phyloP scores from a whole-genome alignment of 1,284 basidiomycete species.

The Fomitopsis palustris region DNA sequence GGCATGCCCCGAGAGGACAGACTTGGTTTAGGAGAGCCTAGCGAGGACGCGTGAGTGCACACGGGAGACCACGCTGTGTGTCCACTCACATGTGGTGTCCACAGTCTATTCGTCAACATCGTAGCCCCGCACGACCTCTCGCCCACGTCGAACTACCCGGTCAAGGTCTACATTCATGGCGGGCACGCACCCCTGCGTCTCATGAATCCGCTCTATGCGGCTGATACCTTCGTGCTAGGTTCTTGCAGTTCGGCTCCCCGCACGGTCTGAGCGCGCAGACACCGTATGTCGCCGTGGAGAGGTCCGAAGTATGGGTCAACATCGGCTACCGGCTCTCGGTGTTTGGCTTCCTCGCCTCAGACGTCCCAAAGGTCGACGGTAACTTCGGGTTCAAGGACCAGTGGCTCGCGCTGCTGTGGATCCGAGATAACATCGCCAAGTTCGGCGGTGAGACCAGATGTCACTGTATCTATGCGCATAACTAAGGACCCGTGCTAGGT shows the following conservation, averaged over 20 bases:
- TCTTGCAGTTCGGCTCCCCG: constrained; percentile 77
- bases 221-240: constrained; percentile 36
- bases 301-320: constrained; percentile 69
- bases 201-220: no score
- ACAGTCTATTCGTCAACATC: constrained; percentile 67
- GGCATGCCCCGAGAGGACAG: constrained; percentile 49
- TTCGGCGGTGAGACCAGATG: constrained; percentile 50
- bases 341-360: constrained; percentile 70
- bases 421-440: constrained; percentile 51
- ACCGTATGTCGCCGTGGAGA: constrained; percentile 61
- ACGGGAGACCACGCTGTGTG: constrained; percentile 1
- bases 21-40: constrained; percentile 61
- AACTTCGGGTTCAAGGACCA: constrained; percentile 83
- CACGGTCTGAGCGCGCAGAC: constrained; percentile 56
- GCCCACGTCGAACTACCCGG: constrained; percentile 47
- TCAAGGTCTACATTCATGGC: constrained; percentile 75
- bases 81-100: neutral
- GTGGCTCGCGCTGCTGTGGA: constrained; percentile 62
- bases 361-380: constrained; percentile 54
- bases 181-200: constrained; percentile 35
- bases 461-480: neutral
- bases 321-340: constrained; percentile 70
- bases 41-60: constrained; percentile 59
- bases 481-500: constrained; percentile 32
- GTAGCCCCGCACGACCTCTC: constrained; percentile 58